phyloP scores from a whole-genome alignment of 257 asterid species.

The Solanum sejunctum region DNA sequence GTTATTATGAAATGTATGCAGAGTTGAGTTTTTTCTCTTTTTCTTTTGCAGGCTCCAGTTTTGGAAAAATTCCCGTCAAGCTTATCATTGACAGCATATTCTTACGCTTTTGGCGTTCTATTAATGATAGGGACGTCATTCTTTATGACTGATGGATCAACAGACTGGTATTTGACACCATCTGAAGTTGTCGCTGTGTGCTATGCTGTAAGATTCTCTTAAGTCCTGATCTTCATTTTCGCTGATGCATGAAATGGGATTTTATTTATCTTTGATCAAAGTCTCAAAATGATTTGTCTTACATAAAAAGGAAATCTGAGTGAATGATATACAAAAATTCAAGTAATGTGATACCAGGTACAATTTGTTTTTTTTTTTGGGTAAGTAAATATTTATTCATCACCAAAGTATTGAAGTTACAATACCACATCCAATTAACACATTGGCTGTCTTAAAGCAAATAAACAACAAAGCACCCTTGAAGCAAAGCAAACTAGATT shows the following conservation, averaged over 20 bases:
- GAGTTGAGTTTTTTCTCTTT: background rate
- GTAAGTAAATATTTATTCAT: background rate
- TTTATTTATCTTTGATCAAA: background rate
- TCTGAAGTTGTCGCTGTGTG: slow-evolving; percentile 71
- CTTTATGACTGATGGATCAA: slow-evolving; percentile 37
- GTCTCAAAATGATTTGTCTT: background rate
- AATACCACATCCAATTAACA: background rate
- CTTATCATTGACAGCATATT: slow-evolving; percentile 81
- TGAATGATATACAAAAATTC: background rate
- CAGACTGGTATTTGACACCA: slow-evolving; percentile 63
- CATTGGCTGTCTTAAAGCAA: background rate
- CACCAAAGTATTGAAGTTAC: background rate
- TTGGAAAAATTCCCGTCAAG: slow-evolving; percentile 82
- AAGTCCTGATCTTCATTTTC: background rate
- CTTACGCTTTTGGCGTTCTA: slow-evolving; percentile 65
- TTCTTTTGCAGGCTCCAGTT: slow-evolving; percentile 60
- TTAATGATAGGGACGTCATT: slow-evolving; percentile 61
- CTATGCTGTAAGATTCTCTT: slow-evolving; percentile 69
- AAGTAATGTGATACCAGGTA: background rate
- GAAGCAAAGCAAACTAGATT: background rate
- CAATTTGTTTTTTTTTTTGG: background rate
- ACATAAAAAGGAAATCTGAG: background rate
- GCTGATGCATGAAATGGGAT: background rate
- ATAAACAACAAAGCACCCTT: background rate
- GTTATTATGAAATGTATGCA: background rate